Evolutionary conservation across 805 yeast species (phyloP), one percentile per base, ranked within the genome.

Genomic region (Trichomonascus vanleenenianus): DNA sequence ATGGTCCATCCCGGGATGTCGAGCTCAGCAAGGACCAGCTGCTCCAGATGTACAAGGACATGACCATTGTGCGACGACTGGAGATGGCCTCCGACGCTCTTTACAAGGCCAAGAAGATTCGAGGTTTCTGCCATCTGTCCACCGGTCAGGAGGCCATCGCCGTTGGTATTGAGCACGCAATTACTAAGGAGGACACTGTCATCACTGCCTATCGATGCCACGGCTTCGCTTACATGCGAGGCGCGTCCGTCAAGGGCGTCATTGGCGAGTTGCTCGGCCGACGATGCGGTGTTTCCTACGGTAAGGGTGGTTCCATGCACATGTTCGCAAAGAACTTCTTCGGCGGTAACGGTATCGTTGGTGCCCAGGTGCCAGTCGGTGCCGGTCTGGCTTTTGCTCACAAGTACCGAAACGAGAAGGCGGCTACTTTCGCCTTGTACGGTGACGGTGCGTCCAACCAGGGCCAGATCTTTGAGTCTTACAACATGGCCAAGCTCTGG

Each of bases 261-360:
- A 72, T 93, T 56, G 97, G 95, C 53, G 98, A 93, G 73, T 77
- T 93, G 67, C 84, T 93, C 91, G 98, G 98, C 60, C 84, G 83
- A 73, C 82, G 95, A 74, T 72, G 83, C 48, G 97, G 98, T 75
- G 94, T 85, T 50, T 84, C 97, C 37, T 82, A 73, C 71, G 98
- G 98, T 73, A 93, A 93, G 72, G 98, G 98, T 75, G 98, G 98
- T 60, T 93, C 98, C 55, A 93, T 93, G 98, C 98, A 93, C 74
- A 85, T 93, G 89, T 93, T 82, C 67, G 85, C 95, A 41, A 81
- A 83, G 40, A 94, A 94, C 51, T 93, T 93, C 76, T 93, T 83
- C 70, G 98, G 98, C 67, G 98, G 98, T 72, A 93, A 93, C 72
- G 98, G 98, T 75, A 93, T 93, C 67, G 98, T 93, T 46, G 98